Evolutionary conservation across 2,329 filamentous ascomycete genomes (phyloP).

Genomic region (Arachnopeziza araneosa): DNA sequence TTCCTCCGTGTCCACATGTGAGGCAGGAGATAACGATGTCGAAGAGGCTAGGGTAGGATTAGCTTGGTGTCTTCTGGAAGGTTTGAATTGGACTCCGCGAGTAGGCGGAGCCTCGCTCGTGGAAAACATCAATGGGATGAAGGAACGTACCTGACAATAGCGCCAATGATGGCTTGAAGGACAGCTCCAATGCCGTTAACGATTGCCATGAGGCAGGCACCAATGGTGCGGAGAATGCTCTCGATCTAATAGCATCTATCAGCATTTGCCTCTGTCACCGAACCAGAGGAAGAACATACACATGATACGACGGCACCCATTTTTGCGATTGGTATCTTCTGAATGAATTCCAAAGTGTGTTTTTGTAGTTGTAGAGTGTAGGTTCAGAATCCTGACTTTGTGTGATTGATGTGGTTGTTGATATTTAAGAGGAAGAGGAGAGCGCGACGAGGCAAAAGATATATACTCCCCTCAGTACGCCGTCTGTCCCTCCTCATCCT

Average conservation of each 20-base stretch:
- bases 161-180: conserved; percentile 29
- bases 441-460: not conserved
- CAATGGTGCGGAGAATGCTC: conserved; percentile 30
- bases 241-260: conserved; percentile 24
- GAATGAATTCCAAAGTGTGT: conserved; percentile 4
- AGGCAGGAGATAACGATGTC: conserved; percentile 33
- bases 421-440: not conserved
- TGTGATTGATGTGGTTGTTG: not conserved
- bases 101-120: too few species aligned
- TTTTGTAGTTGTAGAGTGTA: not conserved
- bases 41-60: conserved; percentile 24
- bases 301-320: conserved; percentile 35
- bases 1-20: conserved; percentile 32
- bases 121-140: too few species aligned
- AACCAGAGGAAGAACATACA: conserved; percentile 20
- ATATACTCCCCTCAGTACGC: not conserved
- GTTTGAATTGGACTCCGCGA: too few species aligned
- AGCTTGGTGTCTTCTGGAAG: not conserved
- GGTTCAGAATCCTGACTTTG: not conserved
- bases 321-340: conserved; percentile 16
- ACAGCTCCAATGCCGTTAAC: conserved; percentile 46
- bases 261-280: not conserved
- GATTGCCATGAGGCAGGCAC: conserved; percentile 39
- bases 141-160: conserved; percentile 14
- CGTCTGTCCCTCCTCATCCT: not conserved